Evolutionary conservation across 306 rosid species (phyloP).

Genomic region (Cucurbita argyrosperma): DNA sequence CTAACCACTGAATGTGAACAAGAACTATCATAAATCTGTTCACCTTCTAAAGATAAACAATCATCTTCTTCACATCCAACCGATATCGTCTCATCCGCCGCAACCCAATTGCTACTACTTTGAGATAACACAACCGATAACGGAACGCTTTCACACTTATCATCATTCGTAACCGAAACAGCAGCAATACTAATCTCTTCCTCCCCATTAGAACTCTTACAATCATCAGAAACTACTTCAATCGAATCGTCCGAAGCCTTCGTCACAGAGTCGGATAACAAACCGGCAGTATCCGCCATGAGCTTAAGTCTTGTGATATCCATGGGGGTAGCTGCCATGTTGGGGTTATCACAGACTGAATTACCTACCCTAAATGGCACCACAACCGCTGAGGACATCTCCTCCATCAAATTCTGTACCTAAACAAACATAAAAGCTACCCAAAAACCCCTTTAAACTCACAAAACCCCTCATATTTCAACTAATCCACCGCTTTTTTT

Average conservation of each 20-base stretch:
- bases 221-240: constrained; percentile 30
- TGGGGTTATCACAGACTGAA: constrained; percentile 57
- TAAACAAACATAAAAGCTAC: constrained; percentile 34
- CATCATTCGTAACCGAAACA: constrained; percentile 21
- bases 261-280: constrained; percentile 41
- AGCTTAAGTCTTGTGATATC: constrained; percentile 61
- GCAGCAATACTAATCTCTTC: constrained; percentile 22
- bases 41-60: constrained; percentile 54
- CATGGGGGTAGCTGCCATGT: constrained; percentile 29
- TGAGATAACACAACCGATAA: constrained; percentile 35
- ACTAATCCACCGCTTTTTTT: constrained; percentile 30
- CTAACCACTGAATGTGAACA: constrained; percentile 60
- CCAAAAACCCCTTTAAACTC: constrained; percentile 39
- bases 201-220: constrained; percentile 23
- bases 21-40: constrained; percentile 45
- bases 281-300: constrained; percentile 40
- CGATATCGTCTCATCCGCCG: constrained; percentile 16
- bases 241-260: constrained; percentile 28
- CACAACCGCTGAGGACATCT: constrained; percentile 42
- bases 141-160: constrained; percentile 17
- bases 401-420: constrained; percentile 71
- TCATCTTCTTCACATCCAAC: constrained; percentile 64
- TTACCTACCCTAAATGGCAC: constrained; percentile 74
- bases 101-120: constrained; percentile 21
- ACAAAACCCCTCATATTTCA: constrained; percentile 57